Conservation (phyloP, 2,329 filamentous ascomycete species). For the Colletotrichum sp. region DNA sequence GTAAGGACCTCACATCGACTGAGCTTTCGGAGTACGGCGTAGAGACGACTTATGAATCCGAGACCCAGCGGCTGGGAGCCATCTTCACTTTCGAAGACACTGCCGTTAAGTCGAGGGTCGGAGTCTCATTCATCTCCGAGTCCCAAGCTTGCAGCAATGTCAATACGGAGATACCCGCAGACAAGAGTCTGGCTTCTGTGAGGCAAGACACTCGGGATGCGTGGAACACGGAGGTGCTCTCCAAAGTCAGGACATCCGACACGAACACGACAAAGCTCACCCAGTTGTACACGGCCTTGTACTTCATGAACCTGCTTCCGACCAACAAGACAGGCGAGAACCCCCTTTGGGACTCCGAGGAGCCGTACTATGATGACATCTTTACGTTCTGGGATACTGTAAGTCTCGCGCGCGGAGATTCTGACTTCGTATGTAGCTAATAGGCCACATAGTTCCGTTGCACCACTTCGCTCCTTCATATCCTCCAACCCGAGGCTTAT, state of each 20-base stretch:
- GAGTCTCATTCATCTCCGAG: slow-evolving; percentile 71
- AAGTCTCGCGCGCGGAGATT: neutral
- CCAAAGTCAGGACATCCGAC: slow-evolving; percentile 66
- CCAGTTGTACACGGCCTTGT: slow-evolving; percentile 71
- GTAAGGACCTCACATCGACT: slow-evolving; percentile 32
- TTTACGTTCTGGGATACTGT: slow-evolving; percentile 70
- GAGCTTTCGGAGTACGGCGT: slow-evolving; percentile 36
- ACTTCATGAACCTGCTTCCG: slow-evolving; percentile 72
- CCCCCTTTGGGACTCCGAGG: slow-evolving; percentile 64
- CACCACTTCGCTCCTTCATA: slow-evolving; percentile 67
- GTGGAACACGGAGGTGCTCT: slow-evolving; percentile 68
- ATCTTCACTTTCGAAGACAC: slow-evolving; percentile 59
- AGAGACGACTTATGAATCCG: slow-evolving; percentile 34
- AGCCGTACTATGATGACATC: slow-evolving; percentile 75
- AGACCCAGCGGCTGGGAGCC: slow-evolving; percentile 46
- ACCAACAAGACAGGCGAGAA: slow-evolving; percentile 77
- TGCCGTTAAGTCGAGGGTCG: slow-evolving; percentile 62
- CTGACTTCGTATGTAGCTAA: neutral
- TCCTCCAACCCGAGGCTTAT: slow-evolving; percentile 66
- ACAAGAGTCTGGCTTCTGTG: slow-evolving; percentile 46
- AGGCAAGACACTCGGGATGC: slow-evolving; percentile 50
- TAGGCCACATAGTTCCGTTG: slow-evolving; percentile 59
- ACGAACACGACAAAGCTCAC: slow-evolving; percentile 58
- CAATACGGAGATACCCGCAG: slow-evolving; percentile 57
- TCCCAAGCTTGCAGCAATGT: slow-evolving; percentile 65